phyloP scores from a whole-genome alignment of 2,329 filamentous ascomycete genomes.

The Scedosporium minutisporum region DNA sequence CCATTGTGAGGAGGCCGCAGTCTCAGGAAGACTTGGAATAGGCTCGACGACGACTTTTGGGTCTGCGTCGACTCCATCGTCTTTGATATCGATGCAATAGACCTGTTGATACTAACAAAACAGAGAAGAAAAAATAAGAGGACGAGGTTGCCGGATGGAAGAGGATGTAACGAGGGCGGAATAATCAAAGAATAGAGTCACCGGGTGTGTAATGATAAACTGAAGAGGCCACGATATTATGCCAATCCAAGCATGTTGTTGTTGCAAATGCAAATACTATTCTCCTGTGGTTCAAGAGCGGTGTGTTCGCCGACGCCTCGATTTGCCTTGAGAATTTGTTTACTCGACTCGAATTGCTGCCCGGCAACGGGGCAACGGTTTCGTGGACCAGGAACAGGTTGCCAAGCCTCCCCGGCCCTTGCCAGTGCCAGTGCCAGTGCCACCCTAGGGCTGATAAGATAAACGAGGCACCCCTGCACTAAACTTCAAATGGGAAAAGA shows the following conservation, averaged over 20 bases:
- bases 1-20: slow-evolving; percentile 53
- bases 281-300: neutral
- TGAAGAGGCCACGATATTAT: neutral
- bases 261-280: neutral
- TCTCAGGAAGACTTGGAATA: slow-evolving; percentile 89
- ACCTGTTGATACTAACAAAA: neutral
- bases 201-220: neutral
- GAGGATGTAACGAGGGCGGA: neutral
- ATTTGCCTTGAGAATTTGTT: neutral
- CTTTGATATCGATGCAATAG: neutral
- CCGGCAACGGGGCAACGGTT: neutral
- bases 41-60: slow-evolving; percentile 33
- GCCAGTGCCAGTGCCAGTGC: neutral
- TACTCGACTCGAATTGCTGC: neutral
- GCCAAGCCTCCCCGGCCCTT: neutral
- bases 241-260: neutral
- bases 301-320: neutral
- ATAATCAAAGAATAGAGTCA: neutral
- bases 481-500: neutral
- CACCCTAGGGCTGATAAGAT: neutral
- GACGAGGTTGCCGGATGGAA: neutral
- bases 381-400: neutral
- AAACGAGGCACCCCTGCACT: neutral
- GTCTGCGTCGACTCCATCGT: slow-evolving; percentile 22
- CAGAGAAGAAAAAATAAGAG: too few relatives aligned